Conservation (phyloP, 768 basidiomycete species). For the Boletus vinaceobasis region DNA sequence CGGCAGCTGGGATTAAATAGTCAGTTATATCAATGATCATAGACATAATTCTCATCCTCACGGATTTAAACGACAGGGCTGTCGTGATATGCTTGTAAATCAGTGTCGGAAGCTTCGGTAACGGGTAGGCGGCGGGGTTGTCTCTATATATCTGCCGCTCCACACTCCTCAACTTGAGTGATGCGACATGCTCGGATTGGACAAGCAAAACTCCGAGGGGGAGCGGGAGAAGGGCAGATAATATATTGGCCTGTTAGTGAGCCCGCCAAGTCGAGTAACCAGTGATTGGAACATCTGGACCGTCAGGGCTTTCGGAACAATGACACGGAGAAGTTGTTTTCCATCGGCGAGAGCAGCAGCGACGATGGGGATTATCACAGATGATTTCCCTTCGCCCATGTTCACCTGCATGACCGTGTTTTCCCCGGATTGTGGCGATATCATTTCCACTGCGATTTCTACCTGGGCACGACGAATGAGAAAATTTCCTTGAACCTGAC, state of each 20-base stretch:
- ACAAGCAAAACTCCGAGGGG: constrained; percentile 40
- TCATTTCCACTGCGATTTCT: constrained; percentile 41
- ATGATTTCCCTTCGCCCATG: constrained; percentile 55
- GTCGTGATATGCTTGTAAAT: not conserved
- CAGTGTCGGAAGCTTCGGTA: constrained; percentile 9
- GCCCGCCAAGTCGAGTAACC: constrained; percentile 36
- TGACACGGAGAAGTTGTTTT: constrained; percentile 39
- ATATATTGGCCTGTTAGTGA: constrained; percentile 43
- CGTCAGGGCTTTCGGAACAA: constrained; percentile 41
- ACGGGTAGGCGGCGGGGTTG: not conserved
- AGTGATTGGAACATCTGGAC: constrained; percentile 45
- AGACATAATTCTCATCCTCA: not conserved
- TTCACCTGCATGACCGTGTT: constrained; percentile 47
- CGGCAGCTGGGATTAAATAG: not conserved
- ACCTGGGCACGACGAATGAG: constrained; percentile 32
- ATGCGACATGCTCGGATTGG: constrained; percentile 51
- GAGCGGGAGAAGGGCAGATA: constrained; percentile 46
- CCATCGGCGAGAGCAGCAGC: constrained; percentile 40
- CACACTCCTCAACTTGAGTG: constrained; percentile 42
- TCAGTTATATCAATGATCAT: not conserved
- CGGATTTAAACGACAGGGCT: not conserved
- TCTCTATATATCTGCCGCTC: constrained; percentile 24
- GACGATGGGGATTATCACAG: constrained; percentile 42
- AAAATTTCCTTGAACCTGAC: constrained; percentile 36
- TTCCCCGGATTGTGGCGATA: constrained; percentile 28